Evolutionary conservation across 345 rosid species (phyloP), one percentile per base, ranked within the genome.

Genomic region (Hypericum androsaemum): DNA sequence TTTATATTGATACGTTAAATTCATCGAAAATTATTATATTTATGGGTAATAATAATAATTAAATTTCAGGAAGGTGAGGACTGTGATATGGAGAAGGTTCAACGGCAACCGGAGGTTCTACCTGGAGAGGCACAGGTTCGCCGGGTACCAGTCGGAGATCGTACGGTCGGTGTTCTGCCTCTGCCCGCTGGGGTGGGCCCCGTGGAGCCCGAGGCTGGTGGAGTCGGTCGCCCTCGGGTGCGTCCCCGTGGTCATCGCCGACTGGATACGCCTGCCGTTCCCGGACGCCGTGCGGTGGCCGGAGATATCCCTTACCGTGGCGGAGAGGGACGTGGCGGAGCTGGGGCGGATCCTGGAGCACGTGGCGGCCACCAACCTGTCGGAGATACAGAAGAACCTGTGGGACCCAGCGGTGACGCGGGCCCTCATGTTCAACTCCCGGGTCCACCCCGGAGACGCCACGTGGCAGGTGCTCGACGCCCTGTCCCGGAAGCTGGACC

Each of bases 121-220:
- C 70, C 74, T 92, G 6, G 74, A 72, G 62, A 77, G 98, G 59
- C 81, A 78, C 7, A 76, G 94, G 54, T 88, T 88, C 50, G 67
- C 78, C 68, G 94, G 94, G 37, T 92, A 79, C 81, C 86, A 75
- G 69, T 71, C 84, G 22, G 98, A 92, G 51, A 88, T 92, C 3
- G 77, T 66, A 5, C 67, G 95, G 40, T 92, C 98, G 0, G 80
- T 80, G n/a, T 92, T 92, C 55, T 92, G 98, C 59, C 67, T 92
- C 6, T 88, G 96, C 52, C 98, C 98, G 0, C 72, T 83, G 0
- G 98, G 98, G 50, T 92, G 98, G 98, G 98, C 98, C 57, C 98
- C 98, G 0, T 92, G 98, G 98, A 92, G 96, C 59, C 98, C 98
- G 0, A 60, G 98, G 54, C 76, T 92, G 8, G 96, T 88, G 60